phyloP scores from a whole-genome alignment of 2,329 filamentous ascomycete genomes.

The Diaporthe sp. region DNA sequence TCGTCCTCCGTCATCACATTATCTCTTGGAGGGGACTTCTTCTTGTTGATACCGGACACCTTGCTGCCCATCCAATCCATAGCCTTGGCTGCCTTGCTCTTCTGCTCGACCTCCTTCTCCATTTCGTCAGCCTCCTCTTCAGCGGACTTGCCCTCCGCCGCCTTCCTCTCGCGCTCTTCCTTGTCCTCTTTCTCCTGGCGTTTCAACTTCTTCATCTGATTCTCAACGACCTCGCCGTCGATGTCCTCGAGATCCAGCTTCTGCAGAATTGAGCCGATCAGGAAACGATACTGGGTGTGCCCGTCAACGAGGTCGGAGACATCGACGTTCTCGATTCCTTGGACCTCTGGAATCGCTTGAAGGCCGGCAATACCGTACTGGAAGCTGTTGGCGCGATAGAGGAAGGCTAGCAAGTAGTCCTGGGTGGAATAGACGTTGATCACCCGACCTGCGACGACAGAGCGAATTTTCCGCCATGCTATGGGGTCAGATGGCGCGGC shows the following conservation, averaged over 20 bases:
- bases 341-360: conserved; percentile 77
- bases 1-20: conserved; percentile 16
- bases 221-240: conserved; percentile 32
- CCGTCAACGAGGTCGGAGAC: conserved; percentile 63
- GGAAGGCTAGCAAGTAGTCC: conserved; percentile 87
- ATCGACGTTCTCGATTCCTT: conserved; percentile 71
- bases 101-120: conserved; percentile 35
- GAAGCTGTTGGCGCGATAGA: conserved; percentile 87
- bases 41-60: conserved; percentile 26
- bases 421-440: conserved; percentile 92
- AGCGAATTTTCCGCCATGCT: conserved; percentile 82
- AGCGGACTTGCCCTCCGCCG: conserved; percentile 32
- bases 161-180: conserved; percentile 34
- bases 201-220: conserved; percentile 38
- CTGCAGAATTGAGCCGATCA: conserved; percentile 63
- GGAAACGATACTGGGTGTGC: conserved; percentile 52
- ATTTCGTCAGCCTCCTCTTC: conserved; percentile 37
- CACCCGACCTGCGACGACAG: conserved; percentile 83
- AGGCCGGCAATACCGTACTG: conserved; percentile 88
- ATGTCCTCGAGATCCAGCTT: conserved; percentile 36
- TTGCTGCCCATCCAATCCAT: conserved; percentile 33
- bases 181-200: conserved; percentile 37
- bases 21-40: conserved; percentile 17
- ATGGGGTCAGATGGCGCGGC: conserved; percentile 79
- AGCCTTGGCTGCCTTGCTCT: conserved; percentile 11